phyloP scores from a whole-genome alignment of 1,284 basidiomycete species.

The Tylopilus orsonianus region DNA sequence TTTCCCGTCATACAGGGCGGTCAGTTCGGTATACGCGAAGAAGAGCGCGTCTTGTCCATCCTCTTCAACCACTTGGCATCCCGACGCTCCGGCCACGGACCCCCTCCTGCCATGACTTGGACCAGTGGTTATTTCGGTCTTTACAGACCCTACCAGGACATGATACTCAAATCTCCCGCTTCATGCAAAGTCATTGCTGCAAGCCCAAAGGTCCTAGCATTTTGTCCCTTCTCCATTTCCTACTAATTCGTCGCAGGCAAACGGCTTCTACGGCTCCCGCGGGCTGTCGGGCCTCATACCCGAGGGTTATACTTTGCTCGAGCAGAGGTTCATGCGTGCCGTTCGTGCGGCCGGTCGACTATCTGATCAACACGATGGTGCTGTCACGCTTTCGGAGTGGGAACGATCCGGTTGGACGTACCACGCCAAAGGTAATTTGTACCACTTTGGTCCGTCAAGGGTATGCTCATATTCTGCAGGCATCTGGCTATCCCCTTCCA shows the following conservation, averaged over 20 bases:
- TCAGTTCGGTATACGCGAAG: slow-evolving; percentile 79
- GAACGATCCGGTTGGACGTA: slow-evolving; percentile 93
- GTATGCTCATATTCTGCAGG: slow-evolving; percentile 46
- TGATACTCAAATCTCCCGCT: slow-evolving; percentile 63
- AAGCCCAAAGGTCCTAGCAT: slow-evolving; percentile 69
- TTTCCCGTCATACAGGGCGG: slow-evolving; percentile 87
- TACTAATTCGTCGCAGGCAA: slow-evolving; percentile 59
- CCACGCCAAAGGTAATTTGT: slow-evolving; percentile 85
- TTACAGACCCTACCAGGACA: slow-evolving; percentile 77
- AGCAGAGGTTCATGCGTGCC: slow-evolving; percentile 80
- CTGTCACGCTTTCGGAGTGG: slow-evolving; percentile 86
- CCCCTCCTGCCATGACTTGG: slow-evolving; percentile 60
- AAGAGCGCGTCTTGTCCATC: slow-evolving; percentile 63
- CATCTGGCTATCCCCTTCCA: slow-evolving; percentile 77
- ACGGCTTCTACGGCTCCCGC: slow-evolving; percentile 90
- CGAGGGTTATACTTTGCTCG: slow-evolving; percentile 90
- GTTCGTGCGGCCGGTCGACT: slow-evolving; percentile 52
- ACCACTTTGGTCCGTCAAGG: slow-evolving; percentile 2
- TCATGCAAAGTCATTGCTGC: slow-evolving; percentile 82
- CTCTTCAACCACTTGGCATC: slow-evolving; percentile 53
- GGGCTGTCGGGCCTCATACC: slow-evolving; percentile 93
- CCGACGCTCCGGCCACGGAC: slow-evolving; percentile 10
- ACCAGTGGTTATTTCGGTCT: slow-evolving; percentile 97
- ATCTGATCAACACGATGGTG: slow-evolving; percentile 42
- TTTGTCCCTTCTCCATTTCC: neutral